A percentile compares a stretch with the other conserved stretches of the same genome.
These are phyloP conservation scores for Ophiocordyceps camponoti-saundersi DNA, from an alignment of 2,329 filamentous ascomycete species.

Conservation along the genomic window DNA sequence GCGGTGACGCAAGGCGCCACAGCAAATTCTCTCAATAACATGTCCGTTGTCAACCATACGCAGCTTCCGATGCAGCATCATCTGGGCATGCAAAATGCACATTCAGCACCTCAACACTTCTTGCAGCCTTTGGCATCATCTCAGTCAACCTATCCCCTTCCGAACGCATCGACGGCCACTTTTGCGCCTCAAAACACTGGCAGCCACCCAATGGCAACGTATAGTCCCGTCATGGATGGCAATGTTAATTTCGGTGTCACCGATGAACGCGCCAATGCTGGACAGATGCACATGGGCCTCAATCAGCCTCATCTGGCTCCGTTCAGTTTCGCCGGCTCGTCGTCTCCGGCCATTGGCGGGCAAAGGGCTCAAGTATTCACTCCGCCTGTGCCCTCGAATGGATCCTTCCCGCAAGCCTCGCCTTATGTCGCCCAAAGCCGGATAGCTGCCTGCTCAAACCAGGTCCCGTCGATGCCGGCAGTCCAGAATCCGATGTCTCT, in stretches of 20 bases:
- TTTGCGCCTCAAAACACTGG: not conserved
- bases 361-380: not conserved
- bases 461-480: not conserved
- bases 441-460: not conserved
- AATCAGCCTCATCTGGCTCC: not conserved
- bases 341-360: not conserved
- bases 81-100: not conserved
- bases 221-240: not conserved
- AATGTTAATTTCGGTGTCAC: not conserved
- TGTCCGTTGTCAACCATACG: not conserved
- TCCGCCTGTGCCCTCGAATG: not conserved
- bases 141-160: not conserved
- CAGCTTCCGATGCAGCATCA: not conserved
- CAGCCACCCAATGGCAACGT: not conserved
- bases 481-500: not conserved
- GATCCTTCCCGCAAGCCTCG: not conserved
- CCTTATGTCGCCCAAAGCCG: not conserved
- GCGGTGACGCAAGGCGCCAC: not conserved
- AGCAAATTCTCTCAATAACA: not conserved
- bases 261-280: not conserved
- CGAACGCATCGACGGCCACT: not conserved
- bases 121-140: not conserved
- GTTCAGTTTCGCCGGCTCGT: not conserved
- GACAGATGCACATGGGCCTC: not conserved
- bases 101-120: not conserved